Base-by-base conservation (phyloP, 129 eudicot species). In the Flaveria trinervia region DNA sequence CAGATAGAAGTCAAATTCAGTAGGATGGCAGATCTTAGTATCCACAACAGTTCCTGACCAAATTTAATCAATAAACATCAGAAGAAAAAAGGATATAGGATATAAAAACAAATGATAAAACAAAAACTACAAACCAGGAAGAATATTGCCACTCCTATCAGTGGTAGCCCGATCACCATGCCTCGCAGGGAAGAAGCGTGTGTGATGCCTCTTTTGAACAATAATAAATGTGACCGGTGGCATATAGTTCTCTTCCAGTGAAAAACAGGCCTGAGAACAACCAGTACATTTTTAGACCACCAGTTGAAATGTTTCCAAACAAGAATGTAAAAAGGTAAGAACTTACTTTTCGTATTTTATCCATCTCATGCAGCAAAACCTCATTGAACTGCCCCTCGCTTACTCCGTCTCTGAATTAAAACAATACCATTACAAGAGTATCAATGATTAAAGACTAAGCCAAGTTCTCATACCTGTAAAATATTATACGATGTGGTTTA, bases 201-300 rank as follows among this genome's bases (percentile, higher is more conserved):
- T 89, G 23, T 92, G 97, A 30, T 92, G 97, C 50, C 97, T 83
- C 78, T 92, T 92, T 69, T 92, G 97, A 23, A 89, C 97, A 3
- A 92, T 85, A 17, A 89, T 86, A 61, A 92, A 92, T 0, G 96
- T 89, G 3, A 89, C 82, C 0, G 66, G 85, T 0, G 96, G 97
- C 39, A 84, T 54, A 25, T 92, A 89, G 2, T 55, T 33, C 46
- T 54, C 85, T 52, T 88, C 83, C 39, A 92, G 14, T 0, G 97
- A 89, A 22, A 23, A 18, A 67, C 97, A 92, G n/a, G 97, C 97
- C 97, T 87, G 72, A 49, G 22, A 60, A 77, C 20, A 14, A 71
- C 12, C 12, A 7, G 5, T 25, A 0, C 46, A 10, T 43, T 16
- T 39, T 51, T 33, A 14, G 26, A 36, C 26, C 0, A 1, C 14